phyloP scores from a whole-genome alignment of 2,329 filamentous ascomycete genomes.

The Fusarium equiseti region DNA sequence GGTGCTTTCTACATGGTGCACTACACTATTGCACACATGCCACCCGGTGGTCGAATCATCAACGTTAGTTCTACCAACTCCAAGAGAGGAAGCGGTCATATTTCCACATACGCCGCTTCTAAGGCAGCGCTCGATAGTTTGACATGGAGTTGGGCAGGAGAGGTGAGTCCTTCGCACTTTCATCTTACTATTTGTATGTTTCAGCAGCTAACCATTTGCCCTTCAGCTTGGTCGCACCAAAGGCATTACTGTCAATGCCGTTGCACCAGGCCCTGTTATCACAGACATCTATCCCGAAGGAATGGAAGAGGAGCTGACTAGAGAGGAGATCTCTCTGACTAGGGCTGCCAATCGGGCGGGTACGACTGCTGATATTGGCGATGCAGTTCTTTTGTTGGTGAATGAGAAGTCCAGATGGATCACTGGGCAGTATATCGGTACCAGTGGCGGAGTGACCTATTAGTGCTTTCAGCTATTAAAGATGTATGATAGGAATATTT shows the following conservation, averaged over 20 bases:
- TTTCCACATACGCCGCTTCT: slow-evolving; percentile 40
- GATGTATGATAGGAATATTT: not conserved
- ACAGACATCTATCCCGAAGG: slow-evolving; percentile 51
- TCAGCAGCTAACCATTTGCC: not conserved
- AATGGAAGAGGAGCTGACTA: slow-evolving; percentile 35
- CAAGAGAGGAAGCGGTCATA: slow-evolving; percentile 22
- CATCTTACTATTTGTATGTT: no score
- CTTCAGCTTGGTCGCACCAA: slow-evolving; percentile 50
- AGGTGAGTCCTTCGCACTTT: slow-evolving; percentile 41
- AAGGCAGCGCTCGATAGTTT: slow-evolving; percentile 54
- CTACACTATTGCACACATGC: slow-evolving; percentile 53
- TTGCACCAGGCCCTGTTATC: slow-evolving; percentile 55
- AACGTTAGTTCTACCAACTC: slow-evolving; percentile 43
- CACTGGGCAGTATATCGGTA: slow-evolving; percentile 27
- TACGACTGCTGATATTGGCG: slow-evolving; percentile 56
- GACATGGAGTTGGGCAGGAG: slow-evolving; percentile 50
- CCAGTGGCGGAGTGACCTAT: slow-evolving; percentile 11
- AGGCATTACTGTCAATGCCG: slow-evolving; percentile 59
- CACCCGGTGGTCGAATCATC: slow-evolving; percentile 47
- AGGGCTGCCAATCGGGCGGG: slow-evolving; percentile 53
- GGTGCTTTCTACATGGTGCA: slow-evolving; percentile 54
- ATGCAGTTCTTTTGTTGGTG: slow-evolving; percentile 45
- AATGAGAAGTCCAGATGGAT: slow-evolving; percentile 35
- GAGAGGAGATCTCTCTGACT: slow-evolving; percentile 41
- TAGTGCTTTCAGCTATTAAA: not conserved